Base-by-base conservation (phyloP, 2,329 filamentous ascomycete species). In the Ascocoryne sarcoides region DNA sequence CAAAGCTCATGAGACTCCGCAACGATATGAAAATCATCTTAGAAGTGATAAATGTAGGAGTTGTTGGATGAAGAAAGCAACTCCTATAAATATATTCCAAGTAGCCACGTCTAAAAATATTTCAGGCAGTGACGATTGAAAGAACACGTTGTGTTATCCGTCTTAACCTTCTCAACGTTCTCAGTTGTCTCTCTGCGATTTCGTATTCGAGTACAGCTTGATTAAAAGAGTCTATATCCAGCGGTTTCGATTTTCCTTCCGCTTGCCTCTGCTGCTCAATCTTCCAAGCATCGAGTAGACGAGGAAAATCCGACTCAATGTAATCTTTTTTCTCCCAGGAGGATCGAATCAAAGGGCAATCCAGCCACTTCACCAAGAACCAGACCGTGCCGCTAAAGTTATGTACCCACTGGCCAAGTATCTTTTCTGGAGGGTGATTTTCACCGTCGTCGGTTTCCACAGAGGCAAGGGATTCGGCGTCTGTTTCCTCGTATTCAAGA, bases 301-400 rank as follows among this genome's bases (percentile, higher is more conserved):
- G 36, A 17, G 55, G 51, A 37, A 36, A 49, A 8, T 47, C 45
- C 30, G 32, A 31, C 35, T 58, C 54, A 3, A 51, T 31, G 23
- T 26, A 26, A 15, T 43, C 46, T 29, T 40, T 32, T 10, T 47
- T 45, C 46, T 60, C 58, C 58, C 58, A 60, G 15, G 44, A 52
- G 7, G 56, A 59, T 46, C 53, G 44, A 32, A 60, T 40, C 19
- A 58, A 29, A 21, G 58, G 54, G 44, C 56, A 59, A 39, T 59
- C 50, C 42, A 51, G 40, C 58, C 58, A 60, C 55, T 58, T 59
- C 4, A 60, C 52, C 4, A 60, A 45, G 46, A 54, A 59, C 52
- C 54, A 60, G 19, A 39, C 39, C 23, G 49, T 45, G 10, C 43
- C 41, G 43, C 47, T 52, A 18, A 9, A 18, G 5, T 36, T 49